Percentiles rank a stretch among this genome's conserved stretches.
Evolutionary conservation across 129 eudicot species (phyloP).

Genomic region (Cynara cardunculus): DNA sequence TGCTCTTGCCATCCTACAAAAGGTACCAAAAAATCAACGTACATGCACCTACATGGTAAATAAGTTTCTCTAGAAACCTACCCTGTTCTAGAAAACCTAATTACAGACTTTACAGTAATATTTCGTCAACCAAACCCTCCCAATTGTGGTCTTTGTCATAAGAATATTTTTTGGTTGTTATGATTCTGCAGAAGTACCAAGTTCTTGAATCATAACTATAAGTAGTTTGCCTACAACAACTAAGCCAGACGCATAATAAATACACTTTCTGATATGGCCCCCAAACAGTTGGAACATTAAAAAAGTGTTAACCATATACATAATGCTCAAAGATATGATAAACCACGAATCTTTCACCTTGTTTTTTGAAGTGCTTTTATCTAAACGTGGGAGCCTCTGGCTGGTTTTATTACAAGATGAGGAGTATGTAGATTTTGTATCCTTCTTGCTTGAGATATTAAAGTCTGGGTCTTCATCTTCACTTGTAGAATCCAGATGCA

Average conservation of each 20-base stretch:
- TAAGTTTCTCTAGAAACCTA: not conserved
- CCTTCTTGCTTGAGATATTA: conserved; percentile 27
- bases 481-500: conserved; percentile 70
- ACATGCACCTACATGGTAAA: not conserved
- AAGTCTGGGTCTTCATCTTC: conserved; percentile 55
- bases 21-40: conserved; percentile 3
- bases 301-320: not conserved
- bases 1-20: conserved; percentile 46
- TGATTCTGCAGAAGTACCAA: not conserved
- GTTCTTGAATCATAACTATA: not conserved
- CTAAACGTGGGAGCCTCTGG: conserved; percentile 13
- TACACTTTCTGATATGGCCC: not conserved
- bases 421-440: conserved; percentile 11
- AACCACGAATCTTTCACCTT: conserved; percentile 35
- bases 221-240: not conserved
- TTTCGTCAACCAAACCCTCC: not conserved
- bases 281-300: not conserved
- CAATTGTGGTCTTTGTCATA: not conserved
- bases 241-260: conserved; percentile 1
- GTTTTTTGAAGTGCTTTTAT: conserved; percentile 27
- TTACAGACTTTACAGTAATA: not conserved
- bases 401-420: conserved; percentile 25
- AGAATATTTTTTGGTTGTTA: not conserved
- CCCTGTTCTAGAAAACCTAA: not conserved
- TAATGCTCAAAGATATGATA: not conserved